Conservation (phyloP, 106 monocot genomes). For the Gastrodia elata region DNA sequence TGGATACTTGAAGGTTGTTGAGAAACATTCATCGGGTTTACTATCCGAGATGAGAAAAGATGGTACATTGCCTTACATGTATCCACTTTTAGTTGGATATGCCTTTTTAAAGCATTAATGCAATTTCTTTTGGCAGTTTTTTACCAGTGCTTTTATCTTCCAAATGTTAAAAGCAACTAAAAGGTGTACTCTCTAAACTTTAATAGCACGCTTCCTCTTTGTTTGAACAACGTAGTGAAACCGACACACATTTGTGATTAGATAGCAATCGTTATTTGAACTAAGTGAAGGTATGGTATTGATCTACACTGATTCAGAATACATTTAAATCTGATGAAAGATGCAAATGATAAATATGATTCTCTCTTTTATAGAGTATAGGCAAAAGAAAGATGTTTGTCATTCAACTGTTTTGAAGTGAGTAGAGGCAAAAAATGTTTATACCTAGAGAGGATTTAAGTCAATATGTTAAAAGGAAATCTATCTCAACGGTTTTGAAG, state of each 20-base stretch:
- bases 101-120: background rate
- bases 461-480: too few species aligned
- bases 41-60: constrained; percentile 81
- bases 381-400: too few species aligned
- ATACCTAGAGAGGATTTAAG: too few species aligned
- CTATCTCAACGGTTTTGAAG: too few species aligned
- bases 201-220: background rate
- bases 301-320: background rate
- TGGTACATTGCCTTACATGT: constrained; percentile 27
- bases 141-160: background rate
- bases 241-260: too few species aligned
- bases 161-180: background rate
- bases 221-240: too few species aligned
- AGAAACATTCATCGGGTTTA: constrained; percentile 79
- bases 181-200: background rate
- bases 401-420: too few species aligned
- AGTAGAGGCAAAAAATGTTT: too few species aligned
- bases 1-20: constrained; percentile 85
- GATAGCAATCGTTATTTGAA: too few species aligned
- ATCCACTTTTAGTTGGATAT: background rate
- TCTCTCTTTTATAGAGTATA: too few species aligned
- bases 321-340: background rate
- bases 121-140: background rate
- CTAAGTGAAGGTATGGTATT: background rate
- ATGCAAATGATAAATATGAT: too few species aligned